Conservation (phyloP, 83 land plant genomes). For the Larix sibirica region DNA sequence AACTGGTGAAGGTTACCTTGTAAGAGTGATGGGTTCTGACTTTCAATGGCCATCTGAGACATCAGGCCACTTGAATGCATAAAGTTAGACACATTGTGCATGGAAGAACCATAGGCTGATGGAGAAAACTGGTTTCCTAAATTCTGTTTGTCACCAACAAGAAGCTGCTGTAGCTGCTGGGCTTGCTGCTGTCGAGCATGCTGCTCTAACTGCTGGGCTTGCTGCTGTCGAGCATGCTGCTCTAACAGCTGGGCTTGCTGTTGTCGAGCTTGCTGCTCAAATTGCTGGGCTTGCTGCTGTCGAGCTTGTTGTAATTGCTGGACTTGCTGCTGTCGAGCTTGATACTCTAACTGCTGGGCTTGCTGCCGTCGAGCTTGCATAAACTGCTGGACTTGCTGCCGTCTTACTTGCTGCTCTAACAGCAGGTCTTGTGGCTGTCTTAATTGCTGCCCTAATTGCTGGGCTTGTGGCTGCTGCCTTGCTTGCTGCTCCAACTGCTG, state of each 20-base stretch:
- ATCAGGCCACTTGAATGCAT: conserved; percentile 22
- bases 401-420: conserved; percentile 4
- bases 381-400: not conserved
- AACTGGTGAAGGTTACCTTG: conserved; percentile 22
- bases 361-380: conserved; percentile 6
- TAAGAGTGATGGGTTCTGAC: conserved; percentile 2
- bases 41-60: conserved; percentile 20
- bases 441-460: conserved; percentile 1
- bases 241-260: conserved; percentile 16
- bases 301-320: conserved; percentile 12
- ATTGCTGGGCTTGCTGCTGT: conserved; percentile 8
- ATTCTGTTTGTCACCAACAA: conserved; percentile 28
- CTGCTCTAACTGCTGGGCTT: conserved; percentile 23
- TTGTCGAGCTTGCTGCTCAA: conserved; percentile 7
- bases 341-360: not conserved
- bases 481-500: not conserved
- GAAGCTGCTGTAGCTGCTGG: conserved; percentile 21
- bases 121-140: conserved; percentile 23
- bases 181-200: conserved; percentile 20
- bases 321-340: conserved; percentile 11
- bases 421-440: not conserved
- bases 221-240: conserved; percentile 12
- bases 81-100: conserved; percentile 28
- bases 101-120: conserved; percentile 33
- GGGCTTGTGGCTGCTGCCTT: conserved; percentile 2